Conservation (phyloP, 768 basidiomycete species). For the Suillus plorans region DNA sequence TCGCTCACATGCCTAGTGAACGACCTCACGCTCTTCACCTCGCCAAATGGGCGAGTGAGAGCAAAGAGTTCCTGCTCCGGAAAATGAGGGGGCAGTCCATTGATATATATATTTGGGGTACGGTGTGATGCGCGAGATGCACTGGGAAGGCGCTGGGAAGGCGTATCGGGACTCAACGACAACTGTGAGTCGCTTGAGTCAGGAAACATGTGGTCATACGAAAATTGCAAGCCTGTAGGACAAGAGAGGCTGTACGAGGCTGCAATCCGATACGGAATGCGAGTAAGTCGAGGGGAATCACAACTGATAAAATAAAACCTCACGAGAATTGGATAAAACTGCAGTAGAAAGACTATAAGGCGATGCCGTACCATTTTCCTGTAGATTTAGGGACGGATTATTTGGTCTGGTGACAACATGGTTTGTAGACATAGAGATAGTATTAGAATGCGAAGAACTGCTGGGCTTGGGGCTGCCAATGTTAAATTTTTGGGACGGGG, state of each 20-base stretch:
- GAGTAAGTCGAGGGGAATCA: constrained; percentile 8
- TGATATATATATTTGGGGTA: constrained; percentile 86
- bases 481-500: constrained; percentile 14
- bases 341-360: constrained; percentile 7
- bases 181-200: constrained; percentile 15
- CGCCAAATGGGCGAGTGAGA: constrained; percentile 70
- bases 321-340: constrained; percentile 26
- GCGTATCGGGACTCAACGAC: constrained; percentile 14
- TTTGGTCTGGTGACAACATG: constrained; percentile 9
- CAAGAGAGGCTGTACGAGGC: constrained; percentile 27
- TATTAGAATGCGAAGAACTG: constrained; percentile 22
- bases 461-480: constrained; percentile 14
- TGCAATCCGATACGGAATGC: constrained; percentile 1
- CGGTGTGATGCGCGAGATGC: constrained; percentile 15
- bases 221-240: constrained; percentile 13
- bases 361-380: constrained; percentile 16
- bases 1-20: constrained; percentile 84
- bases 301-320: neutral
- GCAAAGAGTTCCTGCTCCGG: constrained; percentile 77
- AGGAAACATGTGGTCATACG: constrained; percentile 12
- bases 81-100: constrained; percentile 81
- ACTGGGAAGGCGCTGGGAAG: constrained; percentile 13
- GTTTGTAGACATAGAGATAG: constrained; percentile 13
- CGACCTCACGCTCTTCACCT: constrained; percentile 74
- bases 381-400: constrained; percentile 12